Evolutionary conservation across 179 eudicot species (phyloP).

Genomic region (Actinidia polygama): DNA sequence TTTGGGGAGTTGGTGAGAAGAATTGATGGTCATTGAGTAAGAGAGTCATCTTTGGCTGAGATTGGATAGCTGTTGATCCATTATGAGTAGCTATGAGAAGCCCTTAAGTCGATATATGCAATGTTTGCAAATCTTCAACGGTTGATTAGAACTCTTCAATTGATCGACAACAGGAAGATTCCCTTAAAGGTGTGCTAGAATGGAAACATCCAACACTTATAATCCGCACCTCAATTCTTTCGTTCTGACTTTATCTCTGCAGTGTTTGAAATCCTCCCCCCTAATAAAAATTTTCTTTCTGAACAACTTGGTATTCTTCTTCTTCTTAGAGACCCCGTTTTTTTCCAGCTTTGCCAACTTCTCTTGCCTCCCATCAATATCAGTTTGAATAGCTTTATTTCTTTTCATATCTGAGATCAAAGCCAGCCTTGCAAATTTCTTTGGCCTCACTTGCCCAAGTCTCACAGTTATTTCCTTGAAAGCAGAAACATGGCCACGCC

Average conservation of each 20-base stretch:
- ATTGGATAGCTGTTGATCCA: neutral
- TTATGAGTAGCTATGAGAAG: neutral
- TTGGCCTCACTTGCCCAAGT: constrained; percentile 81
- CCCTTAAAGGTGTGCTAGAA: neutral
- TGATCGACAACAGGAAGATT: no score
- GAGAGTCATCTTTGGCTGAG: neutral
- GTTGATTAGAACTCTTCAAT: neutral
- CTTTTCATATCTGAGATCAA: constrained; percentile 79
- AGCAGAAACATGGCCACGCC: constrained; percentile 94
- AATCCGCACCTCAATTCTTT: neutral
- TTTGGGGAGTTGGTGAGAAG: no score
- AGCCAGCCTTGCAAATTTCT: constrained; percentile 89
- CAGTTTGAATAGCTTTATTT: constrained; percentile 67
- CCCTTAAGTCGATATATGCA: neutral
- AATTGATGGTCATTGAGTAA: no score
- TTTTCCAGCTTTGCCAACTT: constrained; percentile 63
- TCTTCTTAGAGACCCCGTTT: constrained; percentile 31
- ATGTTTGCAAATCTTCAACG: neutral
- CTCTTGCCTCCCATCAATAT: constrained; percentile 74
- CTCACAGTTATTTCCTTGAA: constrained; percentile 74
- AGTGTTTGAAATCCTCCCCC: constrained; percentile 19
- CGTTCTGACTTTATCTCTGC: constrained; percentile 7
- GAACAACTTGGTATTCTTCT: constrained; percentile 28
- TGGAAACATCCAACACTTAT: neutral
- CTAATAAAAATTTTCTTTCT: constrained; percentile 39